Conservation (phyloP, 352 stramenopile genomes). For the Saprolegnia diclina region DNA sequence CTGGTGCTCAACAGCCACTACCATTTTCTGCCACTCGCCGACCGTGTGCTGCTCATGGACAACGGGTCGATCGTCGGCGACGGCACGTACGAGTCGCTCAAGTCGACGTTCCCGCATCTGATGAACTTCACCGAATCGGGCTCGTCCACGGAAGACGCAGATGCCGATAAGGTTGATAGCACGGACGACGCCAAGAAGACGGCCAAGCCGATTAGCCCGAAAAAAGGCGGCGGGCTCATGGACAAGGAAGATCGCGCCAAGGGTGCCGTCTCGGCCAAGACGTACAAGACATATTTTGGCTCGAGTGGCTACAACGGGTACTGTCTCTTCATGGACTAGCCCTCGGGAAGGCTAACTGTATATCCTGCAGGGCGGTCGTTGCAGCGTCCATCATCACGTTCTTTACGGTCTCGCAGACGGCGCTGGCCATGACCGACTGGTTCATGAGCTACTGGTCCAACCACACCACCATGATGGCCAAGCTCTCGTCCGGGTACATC, state of each 20-base stretch:
- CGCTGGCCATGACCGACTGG: slow-evolving; percentile 19
- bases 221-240: slow-evolving; percentile 1
- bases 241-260: slow-evolving; percentile 24
- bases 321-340: too few species aligned
- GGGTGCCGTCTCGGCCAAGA: slow-evolving; percentile 7
- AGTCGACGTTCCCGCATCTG: not conserved
- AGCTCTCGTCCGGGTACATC: not conserved
- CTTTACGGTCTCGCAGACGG: slow-evolving; percentile 14
- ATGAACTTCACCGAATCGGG: not conserved
- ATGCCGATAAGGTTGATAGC: not conserved
- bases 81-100: slow-evolving; percentile 29
- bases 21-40: slow-evolving; percentile 64
- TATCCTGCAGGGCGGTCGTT: not conserved
- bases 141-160: not conserved
- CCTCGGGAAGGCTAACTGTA: not conserved
- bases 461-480: not conserved
- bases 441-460: slow-evolving; percentile 26
- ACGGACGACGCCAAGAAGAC: not conserved
- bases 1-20: slow-evolving; percentile 94
- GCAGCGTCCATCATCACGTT: not conserved
- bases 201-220: not conserved
- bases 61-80: slow-evolving; percentile 35
- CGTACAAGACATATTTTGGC: slow-evolving; percentile 25
- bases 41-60: slow-evolving; percentile 39
- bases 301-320: slow-evolving; percentile 20